Percentiles rank a stretch among this genome's conserved stretches.
Conservation (phyloP, 768 basidiomycete species). For the Dentipellis sp. region DNA sequence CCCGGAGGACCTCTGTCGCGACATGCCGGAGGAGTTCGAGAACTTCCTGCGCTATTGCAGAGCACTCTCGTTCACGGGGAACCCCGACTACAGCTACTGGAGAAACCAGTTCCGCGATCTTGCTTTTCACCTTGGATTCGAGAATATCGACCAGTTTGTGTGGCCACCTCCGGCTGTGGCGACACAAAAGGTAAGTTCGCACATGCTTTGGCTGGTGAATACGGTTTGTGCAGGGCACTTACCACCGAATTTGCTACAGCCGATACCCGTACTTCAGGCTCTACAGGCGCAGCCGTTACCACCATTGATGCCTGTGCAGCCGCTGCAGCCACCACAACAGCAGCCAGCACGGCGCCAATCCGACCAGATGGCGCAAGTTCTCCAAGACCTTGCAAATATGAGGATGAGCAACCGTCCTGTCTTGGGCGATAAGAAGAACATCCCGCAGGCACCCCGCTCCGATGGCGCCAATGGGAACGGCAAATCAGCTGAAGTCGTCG, state of each 20-base stretch:
- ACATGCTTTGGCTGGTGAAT: background rate
- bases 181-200: constrained; percentile 19
- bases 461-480: background rate
- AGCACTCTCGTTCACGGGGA: constrained; percentile 55
- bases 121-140: constrained; percentile 51
- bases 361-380: background rate
- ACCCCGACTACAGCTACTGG: constrained; percentile 63
- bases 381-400: constrained; percentile 7
- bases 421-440: constrained; percentile 11
- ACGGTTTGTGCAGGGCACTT: too few relatives aligned
- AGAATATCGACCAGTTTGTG: constrained; percentile 48
- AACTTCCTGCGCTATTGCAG: constrained; percentile 70
- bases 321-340: background rate
- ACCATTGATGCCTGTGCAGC: background rate
- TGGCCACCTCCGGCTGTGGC: constrained; percentile 47
- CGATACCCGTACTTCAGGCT: constrained; percentile 26
- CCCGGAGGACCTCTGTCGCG: constrained; percentile 60
- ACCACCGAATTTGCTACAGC: constrained; percentile 6
- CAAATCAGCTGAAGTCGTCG: background rate
- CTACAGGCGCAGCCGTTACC: constrained; percentile 17
- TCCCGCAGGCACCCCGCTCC: background rate
- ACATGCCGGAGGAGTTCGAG: constrained; percentile 64
- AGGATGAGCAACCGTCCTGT: constrained; percentile 6
- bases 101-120: constrained; percentile 53
- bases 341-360: background rate